Conservation (phyloP, 169 alveolate genomes). For the Plasmodium vinckei region DNA sequence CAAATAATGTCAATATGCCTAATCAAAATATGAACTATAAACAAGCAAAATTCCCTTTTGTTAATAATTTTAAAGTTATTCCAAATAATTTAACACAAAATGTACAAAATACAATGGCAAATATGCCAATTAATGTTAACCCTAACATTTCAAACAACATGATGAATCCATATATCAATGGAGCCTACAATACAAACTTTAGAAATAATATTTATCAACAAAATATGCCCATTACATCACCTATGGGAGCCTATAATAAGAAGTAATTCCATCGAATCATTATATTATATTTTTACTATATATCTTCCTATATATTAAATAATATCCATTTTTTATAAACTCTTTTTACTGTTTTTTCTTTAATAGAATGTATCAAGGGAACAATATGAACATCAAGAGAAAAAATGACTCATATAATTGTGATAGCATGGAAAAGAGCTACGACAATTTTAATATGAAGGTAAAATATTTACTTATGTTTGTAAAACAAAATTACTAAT, state of each 20-base stretch:
- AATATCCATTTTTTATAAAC: background rate
- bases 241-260: conserved; percentile 45
- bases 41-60: conserved; percentile 66
- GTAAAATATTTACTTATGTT: background rate
- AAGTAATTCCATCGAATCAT: conserved; percentile 11
- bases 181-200: conserved; percentile 39
- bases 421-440: conserved; percentile 61
- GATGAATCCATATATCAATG: conserved; percentile 74
- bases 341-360: conserved; percentile 6
- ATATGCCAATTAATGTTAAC: conserved; percentile 57
- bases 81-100: conserved; percentile 60
- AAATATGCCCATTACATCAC: conserved; percentile 65
- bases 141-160: conserved; percentile 61
- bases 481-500: too few species aligned
- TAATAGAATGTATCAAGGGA: conserved; percentile 66
- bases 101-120: conserved; percentile 46
- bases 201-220: conserved; percentile 70
- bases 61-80: conserved; percentile 58
- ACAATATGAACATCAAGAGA: conserved; percentile 63
- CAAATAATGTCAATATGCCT: conserved; percentile 47
- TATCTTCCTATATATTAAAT: background rate
- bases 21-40: conserved; percentile 75
- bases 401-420: conserved; percentile 49
- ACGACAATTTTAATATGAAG: conserved; percentile 70
- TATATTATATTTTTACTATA: background rate